Evolutionary conservation across 495 filamentous ascomycete species (phyloP).

Genomic region (Penicillium samsonianum): DNA sequence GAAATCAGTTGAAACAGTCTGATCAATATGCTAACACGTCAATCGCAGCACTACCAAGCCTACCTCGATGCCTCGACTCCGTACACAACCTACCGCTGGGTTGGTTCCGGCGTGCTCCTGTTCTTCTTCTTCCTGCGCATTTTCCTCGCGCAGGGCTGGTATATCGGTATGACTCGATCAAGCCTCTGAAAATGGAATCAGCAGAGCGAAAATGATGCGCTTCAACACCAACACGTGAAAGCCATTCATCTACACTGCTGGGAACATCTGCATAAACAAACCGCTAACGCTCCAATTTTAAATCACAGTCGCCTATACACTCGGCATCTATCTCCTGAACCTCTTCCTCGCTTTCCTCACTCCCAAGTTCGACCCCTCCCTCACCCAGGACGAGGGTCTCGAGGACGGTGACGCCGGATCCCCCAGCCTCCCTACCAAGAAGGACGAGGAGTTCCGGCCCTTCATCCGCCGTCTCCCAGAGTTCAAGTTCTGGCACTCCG

Average conservation of each 20-base stretch:
- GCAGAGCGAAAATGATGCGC: not conserved
- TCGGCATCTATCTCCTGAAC: constrained; percentile 98
- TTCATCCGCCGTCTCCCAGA: constrained; percentile 95
- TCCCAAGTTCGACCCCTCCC: constrained; percentile 97
- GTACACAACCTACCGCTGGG: constrained; percentile 84
- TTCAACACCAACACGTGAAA: not conserved
- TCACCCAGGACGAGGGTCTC: constrained; percentile 92
- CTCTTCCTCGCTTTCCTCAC: constrained; percentile 98
- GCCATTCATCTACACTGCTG: not conserved
- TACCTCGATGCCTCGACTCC: constrained; percentile 92
- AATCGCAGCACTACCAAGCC: constrained; percentile 82
- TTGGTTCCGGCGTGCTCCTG: constrained; percentile 72
- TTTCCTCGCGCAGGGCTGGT: constrained; percentile 93
- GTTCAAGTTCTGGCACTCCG: constrained; percentile 99
- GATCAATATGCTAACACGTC: constrained; percentile 17
- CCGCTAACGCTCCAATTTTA: constrained; percentile 11
- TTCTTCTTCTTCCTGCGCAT: constrained; percentile 85
- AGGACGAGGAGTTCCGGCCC: constrained; percentile 94
- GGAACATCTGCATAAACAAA: constrained; percentile 1
- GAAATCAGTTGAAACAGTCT: not conserved
- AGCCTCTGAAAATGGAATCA: not conserved
- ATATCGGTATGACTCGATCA: constrained; percentile 71
- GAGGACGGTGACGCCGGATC: constrained; percentile 77
- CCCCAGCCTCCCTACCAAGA: constrained; percentile 80
- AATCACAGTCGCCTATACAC: constrained; percentile 82